Base-by-base conservation (phyloP, 2,329 filamentous ascomycete genomes). In the Alternaria incomplexa region DNA sequence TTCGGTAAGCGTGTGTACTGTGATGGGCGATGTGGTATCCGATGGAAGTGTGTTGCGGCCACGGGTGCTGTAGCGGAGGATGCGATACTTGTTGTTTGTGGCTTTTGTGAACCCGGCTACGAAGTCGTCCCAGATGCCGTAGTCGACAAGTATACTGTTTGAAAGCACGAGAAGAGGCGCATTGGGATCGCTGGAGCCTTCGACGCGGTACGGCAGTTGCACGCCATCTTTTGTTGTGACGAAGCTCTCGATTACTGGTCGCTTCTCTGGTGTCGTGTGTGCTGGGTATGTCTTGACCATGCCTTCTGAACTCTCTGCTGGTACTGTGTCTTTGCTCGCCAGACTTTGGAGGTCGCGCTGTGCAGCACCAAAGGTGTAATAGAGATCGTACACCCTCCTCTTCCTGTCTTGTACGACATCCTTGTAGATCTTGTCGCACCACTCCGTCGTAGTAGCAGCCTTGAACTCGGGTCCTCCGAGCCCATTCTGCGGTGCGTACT, bases 91-190 rank as follows among this genome's bases (percentile, higher is more conserved):
- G 23, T 89, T 87, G 40, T 86, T 73, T 0, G 81, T 77, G 54
- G 85, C 85, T 12, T 78, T 71, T 45, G 84, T 77, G 68, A 96
- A 85, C n/a, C 87, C 81, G 1, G 83, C 81, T 1, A 96, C 81
- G 62, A 96, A 88, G 2, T 84, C 84, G 71, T 96, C 91, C 93
- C 93, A 97, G 86, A 97, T 96, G 76, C 87, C 84, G 67, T 90
- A 85, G 51, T 90, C 89, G 3, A 92, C 92, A 8, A 97, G 86
- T 53, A 97, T 89, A 1, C 91, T 94, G 83, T 96, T 96, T 80
- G 86, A 86, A 69, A 94, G 90, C 20, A 93, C 89, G 11, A 97
- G 84, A 0, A 91, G 86, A 0, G 93, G 93, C 0, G 92, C 91
- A 20, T 86, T 75, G 0, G 89, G 87, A 30, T 89, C 85, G 0